These are phyloP conservation scores for Kwoniella dendrophila DNA, from an alignment of 768 basidiomycete species.

Conservation along the genomic window DNA sequence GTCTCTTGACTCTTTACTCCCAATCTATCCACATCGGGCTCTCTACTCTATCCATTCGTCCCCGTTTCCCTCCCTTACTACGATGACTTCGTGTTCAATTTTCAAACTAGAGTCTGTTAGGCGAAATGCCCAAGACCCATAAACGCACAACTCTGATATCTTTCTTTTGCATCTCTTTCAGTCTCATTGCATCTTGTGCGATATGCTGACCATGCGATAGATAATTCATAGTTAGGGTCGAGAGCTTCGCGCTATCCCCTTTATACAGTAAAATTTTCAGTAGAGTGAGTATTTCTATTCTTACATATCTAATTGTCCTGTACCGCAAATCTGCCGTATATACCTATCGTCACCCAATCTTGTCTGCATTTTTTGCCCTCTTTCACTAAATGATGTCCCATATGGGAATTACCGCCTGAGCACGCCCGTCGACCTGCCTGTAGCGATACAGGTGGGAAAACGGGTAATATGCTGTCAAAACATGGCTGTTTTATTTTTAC, in stretches of 20 bases:
- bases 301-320: neutral
- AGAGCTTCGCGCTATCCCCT: conserved; percentile 29
- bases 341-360: conserved; percentile 1
- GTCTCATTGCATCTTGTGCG: neutral
- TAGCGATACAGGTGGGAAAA: conserved; percentile 34
- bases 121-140: conserved; percentile 53
- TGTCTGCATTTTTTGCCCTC: neutral
- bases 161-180: neutral
- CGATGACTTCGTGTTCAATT: conserved; percentile 53
- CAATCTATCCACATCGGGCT: neutral
- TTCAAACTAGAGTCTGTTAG: conserved; percentile 57
- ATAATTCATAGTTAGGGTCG: conserved; percentile 11
- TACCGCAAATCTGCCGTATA: too few relatives aligned
- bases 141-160: conserved; percentile 52
- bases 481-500: conserved; percentile 55
- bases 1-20: neutral
- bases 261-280: neutral
- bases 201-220: conserved; percentile 12
- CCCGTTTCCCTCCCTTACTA: conserved; percentile 15
- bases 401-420: conserved; percentile 56
- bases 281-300: conserved; percentile 9
- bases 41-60: neutral
- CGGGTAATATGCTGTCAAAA: conserved; percentile 46
- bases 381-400: conserved; percentile 46
- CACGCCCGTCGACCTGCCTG: conserved; percentile 23